Evolutionary conservation across 495 filamentous ascomycete genomes (phyloP).

Genomic region (Xylaria scruposa): DNA sequence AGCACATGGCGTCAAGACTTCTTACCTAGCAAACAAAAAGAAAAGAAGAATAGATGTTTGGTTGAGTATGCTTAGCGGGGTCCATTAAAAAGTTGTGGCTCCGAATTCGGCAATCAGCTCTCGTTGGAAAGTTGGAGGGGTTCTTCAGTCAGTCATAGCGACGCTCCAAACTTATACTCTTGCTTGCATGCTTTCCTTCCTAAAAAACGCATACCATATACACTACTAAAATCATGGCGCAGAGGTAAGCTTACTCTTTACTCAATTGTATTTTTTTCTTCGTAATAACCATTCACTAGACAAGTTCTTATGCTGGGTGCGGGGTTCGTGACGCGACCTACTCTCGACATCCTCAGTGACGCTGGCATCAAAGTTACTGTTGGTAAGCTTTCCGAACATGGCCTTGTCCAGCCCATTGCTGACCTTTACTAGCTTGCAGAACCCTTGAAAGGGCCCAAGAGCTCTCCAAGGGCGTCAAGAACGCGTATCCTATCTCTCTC

Average conservation of each 20-base stretch:
- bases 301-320: constrained; percentile 75
- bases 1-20: not conserved
- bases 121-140: constrained; percentile 17
- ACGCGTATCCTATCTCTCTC: constrained; percentile 76
- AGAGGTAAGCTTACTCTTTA: constrained; percentile 9
- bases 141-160: not conserved
- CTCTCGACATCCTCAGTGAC: constrained; percentile 77
- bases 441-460: constrained; percentile 78
- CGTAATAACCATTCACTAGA: constrained; percentile 26
- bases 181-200: not conserved
- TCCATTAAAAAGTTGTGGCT: constrained; percentile 17
- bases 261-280: not conserved
- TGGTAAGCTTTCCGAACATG: constrained; percentile 61
- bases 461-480: constrained; percentile 73
- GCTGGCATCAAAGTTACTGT: constrained; percentile 81
- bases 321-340: constrained; percentile 83
- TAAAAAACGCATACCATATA: not conserved
- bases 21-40: not conserved
- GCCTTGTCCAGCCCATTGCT: not conserved
- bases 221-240: constrained; percentile 12
- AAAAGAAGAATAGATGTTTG: too few species aligned
- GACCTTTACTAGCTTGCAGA: constrained; percentile 72
- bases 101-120: constrained; percentile 30
- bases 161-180: not conserved
- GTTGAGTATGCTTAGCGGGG: not conserved